Conservation (phyloP, 163 green algal species). For the Scenedesmus sp. region DNA sequence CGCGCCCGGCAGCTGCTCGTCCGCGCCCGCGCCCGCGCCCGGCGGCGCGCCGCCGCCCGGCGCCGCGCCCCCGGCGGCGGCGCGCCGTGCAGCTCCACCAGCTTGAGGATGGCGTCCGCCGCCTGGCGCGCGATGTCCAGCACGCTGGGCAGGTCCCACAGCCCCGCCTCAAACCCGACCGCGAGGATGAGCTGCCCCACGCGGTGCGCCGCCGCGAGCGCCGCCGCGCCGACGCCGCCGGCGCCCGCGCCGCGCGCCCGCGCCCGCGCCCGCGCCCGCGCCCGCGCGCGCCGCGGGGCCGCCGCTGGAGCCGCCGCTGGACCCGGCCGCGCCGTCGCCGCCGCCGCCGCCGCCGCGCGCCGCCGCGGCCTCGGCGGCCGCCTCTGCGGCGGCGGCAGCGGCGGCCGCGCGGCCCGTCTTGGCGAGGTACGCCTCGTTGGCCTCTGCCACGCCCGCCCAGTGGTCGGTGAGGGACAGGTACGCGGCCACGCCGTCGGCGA, state of each 20-base stretch:
- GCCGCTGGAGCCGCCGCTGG: constrained; percentile 8
- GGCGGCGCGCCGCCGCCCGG: not conserved
- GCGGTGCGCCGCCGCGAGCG: constrained; percentile 10
- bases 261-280: not conserved
- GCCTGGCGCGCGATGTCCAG: constrained; percentile 39
- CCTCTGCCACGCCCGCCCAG: constrained; percentile 25
- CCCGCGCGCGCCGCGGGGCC: no score
- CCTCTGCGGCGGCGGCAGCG: not conserved
- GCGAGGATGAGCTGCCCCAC: constrained; percentile 40
- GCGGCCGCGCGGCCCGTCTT: constrained; percentile 16
- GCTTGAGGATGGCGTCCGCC: constrained; percentile 24
- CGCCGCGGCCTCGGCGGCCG: no score
- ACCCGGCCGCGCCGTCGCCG: not conserved
- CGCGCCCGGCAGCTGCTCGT: constrained; percentile 3
- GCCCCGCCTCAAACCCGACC: constrained; percentile 46
- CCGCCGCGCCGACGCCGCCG: not conserved
- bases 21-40: not conserved
- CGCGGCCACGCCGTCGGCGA: constrained; percentile 21
- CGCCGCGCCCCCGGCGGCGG: constrained; percentile 21
- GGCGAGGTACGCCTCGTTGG: constrained; percentile 31
- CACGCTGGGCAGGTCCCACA: constrained; percentile 43
- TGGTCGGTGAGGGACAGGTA: constrained; percentile 36
- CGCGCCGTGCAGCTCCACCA: constrained; percentile 19
- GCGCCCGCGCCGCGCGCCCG: not conserved
- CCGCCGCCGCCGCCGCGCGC: constrained; percentile 12